These are phyloP conservation scores for Mucor circinelloides DNA, from an alignment of 371 early-diverging fungal genomes.

Conservation along the genomic window DNA sequence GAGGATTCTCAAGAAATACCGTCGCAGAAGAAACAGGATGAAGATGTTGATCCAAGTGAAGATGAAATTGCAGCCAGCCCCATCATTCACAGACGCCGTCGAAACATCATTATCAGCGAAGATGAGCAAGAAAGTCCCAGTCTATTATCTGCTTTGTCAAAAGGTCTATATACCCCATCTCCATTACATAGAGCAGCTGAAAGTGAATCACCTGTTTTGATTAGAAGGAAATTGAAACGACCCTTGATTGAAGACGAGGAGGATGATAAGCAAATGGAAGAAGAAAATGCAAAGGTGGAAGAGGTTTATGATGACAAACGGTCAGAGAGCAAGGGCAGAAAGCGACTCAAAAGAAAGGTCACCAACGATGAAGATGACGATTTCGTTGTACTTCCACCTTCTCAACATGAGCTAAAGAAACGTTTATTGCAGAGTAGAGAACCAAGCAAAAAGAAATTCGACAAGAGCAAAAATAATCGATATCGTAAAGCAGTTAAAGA, in stretches of 20 bases:
- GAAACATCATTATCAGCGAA: not conserved
- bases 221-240: not conserved
- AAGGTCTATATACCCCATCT: constrained; percentile 6
- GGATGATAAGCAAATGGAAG: not conserved
- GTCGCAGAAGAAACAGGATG: not conserved
- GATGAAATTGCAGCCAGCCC: not conserved
- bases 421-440: not conserved
- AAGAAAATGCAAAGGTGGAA: too few relatives aligned
- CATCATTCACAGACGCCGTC: not conserved
- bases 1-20: not conserved
- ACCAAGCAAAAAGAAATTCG: not conserved
- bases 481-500: not conserved
- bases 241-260: constrained; percentile 2
- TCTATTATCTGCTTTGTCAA: not conserved
- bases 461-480: not conserved
- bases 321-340: not conserved
- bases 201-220: not conserved
- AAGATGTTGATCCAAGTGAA: not conserved
- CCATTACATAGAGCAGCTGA: not conserved
- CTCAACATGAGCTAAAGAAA: not conserved
- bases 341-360: not conserved
- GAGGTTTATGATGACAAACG: not conserved
- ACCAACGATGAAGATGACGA: not conserved
- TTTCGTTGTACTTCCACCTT: not conserved
- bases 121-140: constrained; percentile 3